Conservation (phyloP, 768 basidiomycete genomes). For the Postia placenta region DNA sequence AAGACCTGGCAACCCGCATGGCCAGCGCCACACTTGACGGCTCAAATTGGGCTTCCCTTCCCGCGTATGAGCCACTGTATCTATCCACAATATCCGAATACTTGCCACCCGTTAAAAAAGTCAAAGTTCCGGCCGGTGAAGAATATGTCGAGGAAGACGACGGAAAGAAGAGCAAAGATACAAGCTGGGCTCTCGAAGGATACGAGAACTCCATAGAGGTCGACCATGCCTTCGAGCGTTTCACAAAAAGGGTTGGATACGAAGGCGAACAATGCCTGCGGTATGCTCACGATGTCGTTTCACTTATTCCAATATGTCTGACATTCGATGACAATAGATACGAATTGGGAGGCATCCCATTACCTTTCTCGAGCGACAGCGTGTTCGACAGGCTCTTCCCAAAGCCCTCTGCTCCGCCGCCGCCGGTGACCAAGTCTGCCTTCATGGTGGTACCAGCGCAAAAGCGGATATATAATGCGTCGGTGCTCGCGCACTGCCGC, state of each 20-base stretch:
- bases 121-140: conserved; percentile 34
- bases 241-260: conserved; percentile 62
- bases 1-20: conserved; percentile 52
- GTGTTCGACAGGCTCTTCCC: conserved; percentile 76
- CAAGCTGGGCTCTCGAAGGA: conserved; percentile 59
- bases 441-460: conserved; percentile 45
- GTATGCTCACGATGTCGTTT: too few relatives aligned
- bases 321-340: conserved; percentile 46
- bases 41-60: conserved; percentile 62
- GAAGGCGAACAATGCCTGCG: conserved; percentile 84
- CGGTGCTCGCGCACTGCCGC: conserved; percentile 57
- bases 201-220: conserved; percentile 78
- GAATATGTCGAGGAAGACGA: conserved; percentile 37
- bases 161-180: conserved; percentile 36
- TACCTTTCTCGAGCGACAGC: conserved; percentile 79
- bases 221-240: conserved; percentile 84
- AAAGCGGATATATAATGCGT: conserved; percentile 49
- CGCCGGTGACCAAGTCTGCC: conserved; percentile 52
- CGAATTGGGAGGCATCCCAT: conserved; percentile 77
- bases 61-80: conserved; percentile 63
- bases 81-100: conserved; percentile 73
- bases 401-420: conserved; percentile 31
- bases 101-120: conserved; percentile 50
- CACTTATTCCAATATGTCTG: neutral
- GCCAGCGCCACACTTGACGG: conserved; percentile 47